Evolutionary conservation across 1,284 basidiomycete genomes (phyloP), one percentile per base, ranked within the genome.

Genomic region (Malassezia globosa): DNA sequence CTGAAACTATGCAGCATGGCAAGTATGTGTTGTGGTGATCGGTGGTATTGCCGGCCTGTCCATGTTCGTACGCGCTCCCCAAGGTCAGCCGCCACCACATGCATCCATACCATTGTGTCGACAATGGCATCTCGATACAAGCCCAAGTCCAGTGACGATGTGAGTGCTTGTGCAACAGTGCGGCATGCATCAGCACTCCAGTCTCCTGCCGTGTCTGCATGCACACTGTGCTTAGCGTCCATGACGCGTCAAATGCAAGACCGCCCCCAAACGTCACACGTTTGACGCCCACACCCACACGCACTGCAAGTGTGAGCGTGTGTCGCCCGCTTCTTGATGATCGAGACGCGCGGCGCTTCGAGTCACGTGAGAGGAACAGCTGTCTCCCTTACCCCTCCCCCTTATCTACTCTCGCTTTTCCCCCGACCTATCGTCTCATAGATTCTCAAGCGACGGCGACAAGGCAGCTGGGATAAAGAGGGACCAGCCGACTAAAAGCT

Each of bases 1-100:
- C 96, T 90, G 65, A 95, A 99, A 64, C 97, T 90, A 60, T 94
- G 87, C 74, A 99, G 92, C 69, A 99, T 95, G 71, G 97, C 94
- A 51, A 99, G 80, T 72, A 96, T 96, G 73, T 96, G 92, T 18
- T 95, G 81, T 0, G 94, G 94, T 1, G 94, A 97, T n/a, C 92
- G 85, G 70, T 95, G 87, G 71, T 92, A 92, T 72, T 87, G 85
- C 39, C 87, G 82, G 24, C 89, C 90, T 75, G 92, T 87, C 47
- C 88, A 79, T 36, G 87, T 83, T 60, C 86, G 87, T 48, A 97
- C 78, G 45, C 85, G 82, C 52, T 82, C 80, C 60, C 94, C 95
- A 74, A 90, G 83, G 60, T 81, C 81, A 72, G 92, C 84, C 64
- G 96, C 78, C 2, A 87, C 87, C 60, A 84, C 80, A 70, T 99